Evolutionary conservation across 805 yeast genomes (phyloP).

Genomic region (Candida nanaspora): DNA sequence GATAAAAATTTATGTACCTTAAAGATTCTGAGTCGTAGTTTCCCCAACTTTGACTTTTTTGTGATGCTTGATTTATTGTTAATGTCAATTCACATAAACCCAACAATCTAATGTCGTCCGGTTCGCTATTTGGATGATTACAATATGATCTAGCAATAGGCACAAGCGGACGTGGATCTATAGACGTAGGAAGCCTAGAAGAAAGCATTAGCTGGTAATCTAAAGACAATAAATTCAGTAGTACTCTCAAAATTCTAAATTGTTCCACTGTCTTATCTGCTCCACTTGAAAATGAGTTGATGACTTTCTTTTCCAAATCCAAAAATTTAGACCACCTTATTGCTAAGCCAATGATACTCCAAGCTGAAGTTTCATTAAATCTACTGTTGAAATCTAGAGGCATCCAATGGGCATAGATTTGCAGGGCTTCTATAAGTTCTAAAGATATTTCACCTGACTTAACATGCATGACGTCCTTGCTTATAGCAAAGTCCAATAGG

Average conservation of each 20-base stretch:
- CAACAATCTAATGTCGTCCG: slow-evolving; percentile 9
- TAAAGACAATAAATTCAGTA: slow-evolving; percentile 9
- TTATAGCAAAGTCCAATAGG: slow-evolving; percentile 7
- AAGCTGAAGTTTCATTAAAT: slow-evolving; percentile 10
- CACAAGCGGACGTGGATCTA: slow-evolving; percentile 10
- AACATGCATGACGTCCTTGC: slow-evolving; percentile 6
- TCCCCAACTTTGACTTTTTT: not conserved
- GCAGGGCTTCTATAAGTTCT: slow-evolving; percentile 10
- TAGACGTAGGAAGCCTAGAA: slow-evolving; percentile 10
- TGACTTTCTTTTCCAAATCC: slow-evolving; percentile 7
- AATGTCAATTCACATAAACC: slow-evolving; percentile 12
- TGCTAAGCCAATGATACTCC: slow-evolving; percentile 10
- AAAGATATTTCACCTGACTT: slow-evolving; percentile 7
- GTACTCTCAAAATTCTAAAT: slow-evolving; percentile 8
- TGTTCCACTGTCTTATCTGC: slow-evolving; percentile 5
- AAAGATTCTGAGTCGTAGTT: slow-evolving; percentile 2
- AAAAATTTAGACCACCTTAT: slow-evolving; percentile 10
- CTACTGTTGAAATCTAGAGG: slow-evolving; percentile 4
- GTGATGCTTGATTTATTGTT: slow-evolving; percentile 6
- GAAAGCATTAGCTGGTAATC: slow-evolving; percentile 12
- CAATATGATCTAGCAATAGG: slow-evolving; percentile 7
- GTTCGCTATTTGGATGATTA: slow-evolving; percentile 4
- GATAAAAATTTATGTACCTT: slow-evolving; percentile 6
- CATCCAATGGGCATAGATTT: slow-evolving; percentile 12
- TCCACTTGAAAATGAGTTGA: slow-evolving; percentile 3